These are phyloP conservation scores for Phytophthora lateralis DNA, from an alignment of 352 stramenopile species.

Conservation along the genomic window DNA sequence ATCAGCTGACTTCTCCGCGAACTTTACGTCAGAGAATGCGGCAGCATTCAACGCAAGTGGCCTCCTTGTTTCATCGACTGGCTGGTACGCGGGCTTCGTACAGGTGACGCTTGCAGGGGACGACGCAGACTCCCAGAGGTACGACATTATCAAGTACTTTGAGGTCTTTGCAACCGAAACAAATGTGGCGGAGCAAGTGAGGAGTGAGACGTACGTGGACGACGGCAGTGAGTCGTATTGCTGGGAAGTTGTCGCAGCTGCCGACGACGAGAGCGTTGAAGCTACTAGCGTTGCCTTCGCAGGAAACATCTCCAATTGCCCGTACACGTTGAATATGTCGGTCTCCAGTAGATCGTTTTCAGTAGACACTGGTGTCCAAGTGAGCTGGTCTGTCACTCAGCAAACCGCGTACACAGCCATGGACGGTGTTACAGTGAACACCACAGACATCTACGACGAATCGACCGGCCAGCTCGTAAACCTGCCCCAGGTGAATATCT, in stretches of 20 bases:
- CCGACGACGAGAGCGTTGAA: slow-evolving; percentile 25
- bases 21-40: slow-evolving; percentile 36
- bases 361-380: slow-evolving; percentile 13
- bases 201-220: slow-evolving; percentile 31
- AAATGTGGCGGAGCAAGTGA: slow-evolving; percentile 26
- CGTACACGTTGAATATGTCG: slow-evolving; percentile 47
- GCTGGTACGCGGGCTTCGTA: slow-evolving; percentile 45
- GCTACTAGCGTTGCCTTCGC: slow-evolving; percentile 39
- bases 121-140: slow-evolving; percentile 36
- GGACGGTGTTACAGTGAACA: slow-evolving; percentile 27
- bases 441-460: slow-evolving; percentile 45
- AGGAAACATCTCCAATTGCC: slow-evolving; percentile 44
- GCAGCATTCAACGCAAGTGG: slow-evolving; percentile 41
- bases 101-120: slow-evolving; percentile 51
- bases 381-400: slow-evolving; percentile 44
- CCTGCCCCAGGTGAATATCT: slow-evolving; percentile 46
- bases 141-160: slow-evolving; percentile 65
- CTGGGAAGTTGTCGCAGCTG: slow-evolving; percentile 44
- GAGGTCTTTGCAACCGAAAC: slow-evolving; percentile 44
- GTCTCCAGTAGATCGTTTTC: slow-evolving; percentile 33
- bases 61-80: slow-evolving; percentile 37
- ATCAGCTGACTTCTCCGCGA: slow-evolving; percentile 33
- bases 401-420: slow-evolving; percentile 14
- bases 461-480: slow-evolving; percentile 36
- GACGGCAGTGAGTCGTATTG: slow-evolving; percentile 48